phyloP scores from a whole-genome alignment of 495 filamentous ascomycete genomes.

The Neurospora terricola region DNA sequence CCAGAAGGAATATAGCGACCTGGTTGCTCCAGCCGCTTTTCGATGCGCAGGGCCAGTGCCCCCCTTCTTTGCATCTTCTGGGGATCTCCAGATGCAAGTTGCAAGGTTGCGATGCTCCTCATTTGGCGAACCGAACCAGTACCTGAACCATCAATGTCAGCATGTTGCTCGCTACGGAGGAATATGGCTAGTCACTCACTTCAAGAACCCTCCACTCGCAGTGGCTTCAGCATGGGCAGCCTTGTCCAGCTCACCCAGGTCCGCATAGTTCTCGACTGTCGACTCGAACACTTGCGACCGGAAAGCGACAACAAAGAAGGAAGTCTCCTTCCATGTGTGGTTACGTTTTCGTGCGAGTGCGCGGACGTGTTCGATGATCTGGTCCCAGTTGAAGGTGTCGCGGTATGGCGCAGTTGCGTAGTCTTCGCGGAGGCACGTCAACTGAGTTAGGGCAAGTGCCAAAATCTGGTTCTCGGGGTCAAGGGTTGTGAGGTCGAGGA shows the following conservation, averaged over 20 bases:
- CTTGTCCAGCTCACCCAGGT: constrained; percentile 59
- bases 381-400: constrained; percentile 68
- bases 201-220: constrained; percentile 70
- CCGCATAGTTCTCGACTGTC: constrained; percentile 40
- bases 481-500: constrained; percentile 58
- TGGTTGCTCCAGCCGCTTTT: constrained; percentile 39
- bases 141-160: constrained; percentile 31
- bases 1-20: constrained; percentile 46
- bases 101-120: constrained; percentile 56
- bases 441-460: constrained; percentile 55
- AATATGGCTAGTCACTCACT: constrained; percentile 35
- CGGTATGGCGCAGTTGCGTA: constrained; percentile 70
- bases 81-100: constrained; percentile 67
- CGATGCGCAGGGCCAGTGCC: constrained; percentile 50
- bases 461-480: constrained; percentile 55
- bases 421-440: constrained; percentile 51
- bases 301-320: constrained; percentile 79
- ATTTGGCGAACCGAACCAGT: constrained; percentile 72
- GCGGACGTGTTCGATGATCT: constrained; percentile 46
- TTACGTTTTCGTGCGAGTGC: constrained; percentile 31
- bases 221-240: constrained; percentile 69
- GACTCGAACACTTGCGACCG: constrained; percentile 55
- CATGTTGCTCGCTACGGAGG: not conserved
- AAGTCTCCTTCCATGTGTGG: constrained; percentile 50
- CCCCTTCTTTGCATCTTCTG: constrained; percentile 58